phyloP scores from a whole-genome alignment of 805 yeast genomes.

The Candida oleophila region DNA sequence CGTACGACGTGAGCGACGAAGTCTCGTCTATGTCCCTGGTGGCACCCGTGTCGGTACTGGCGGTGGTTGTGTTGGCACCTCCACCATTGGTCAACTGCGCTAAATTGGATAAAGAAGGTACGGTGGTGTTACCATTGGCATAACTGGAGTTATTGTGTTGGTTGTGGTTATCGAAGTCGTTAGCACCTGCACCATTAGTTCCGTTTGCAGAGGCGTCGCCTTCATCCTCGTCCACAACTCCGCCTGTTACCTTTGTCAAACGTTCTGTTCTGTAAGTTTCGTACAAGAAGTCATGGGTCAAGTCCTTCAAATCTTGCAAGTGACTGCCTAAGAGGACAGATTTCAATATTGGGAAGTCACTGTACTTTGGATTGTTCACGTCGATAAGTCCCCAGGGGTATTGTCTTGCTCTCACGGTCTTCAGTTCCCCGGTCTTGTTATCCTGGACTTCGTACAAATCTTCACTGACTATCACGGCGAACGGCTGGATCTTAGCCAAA shows the following conservation, averaged over 20 bases:
- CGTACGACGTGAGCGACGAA: conserved; percentile 19
- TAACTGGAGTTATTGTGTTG: conserved; percentile 1
- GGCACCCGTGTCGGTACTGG: conserved; percentile 21
- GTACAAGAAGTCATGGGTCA: conserved; percentile 73
- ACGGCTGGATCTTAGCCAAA: conserved; percentile 67
- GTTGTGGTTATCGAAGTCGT: conserved; percentile 7
- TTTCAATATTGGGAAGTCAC: conserved; percentile 59
- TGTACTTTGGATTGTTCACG: conserved; percentile 49
- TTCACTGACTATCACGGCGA: conserved; percentile 70
- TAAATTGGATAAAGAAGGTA: conserved; percentile 62
- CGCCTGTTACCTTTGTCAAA: conserved; percentile 57
- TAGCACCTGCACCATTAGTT: background rate
- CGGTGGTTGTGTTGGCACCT: conserved; percentile 9
- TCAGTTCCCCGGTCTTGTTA: conserved; percentile 41
- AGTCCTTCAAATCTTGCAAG: conserved; percentile 74
- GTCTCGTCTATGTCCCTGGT: conserved; percentile 13
- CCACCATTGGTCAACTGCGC: conserved; percentile 47
- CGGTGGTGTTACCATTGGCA: conserved; percentile 12
- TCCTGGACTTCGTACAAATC: conserved; percentile 46
- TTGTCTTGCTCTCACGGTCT: conserved; percentile 53
- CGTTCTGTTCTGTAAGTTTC: conserved; percentile 81
- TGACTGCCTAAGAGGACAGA: conserved; percentile 81
- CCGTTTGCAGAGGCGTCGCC: conserved; percentile 9
- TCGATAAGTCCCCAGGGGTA: conserved; percentile 78
- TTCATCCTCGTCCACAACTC: conserved; percentile 21